Base-by-base conservation (phyloP, 768 basidiomycete genomes). In the Thelephora ganbajun region DNA sequence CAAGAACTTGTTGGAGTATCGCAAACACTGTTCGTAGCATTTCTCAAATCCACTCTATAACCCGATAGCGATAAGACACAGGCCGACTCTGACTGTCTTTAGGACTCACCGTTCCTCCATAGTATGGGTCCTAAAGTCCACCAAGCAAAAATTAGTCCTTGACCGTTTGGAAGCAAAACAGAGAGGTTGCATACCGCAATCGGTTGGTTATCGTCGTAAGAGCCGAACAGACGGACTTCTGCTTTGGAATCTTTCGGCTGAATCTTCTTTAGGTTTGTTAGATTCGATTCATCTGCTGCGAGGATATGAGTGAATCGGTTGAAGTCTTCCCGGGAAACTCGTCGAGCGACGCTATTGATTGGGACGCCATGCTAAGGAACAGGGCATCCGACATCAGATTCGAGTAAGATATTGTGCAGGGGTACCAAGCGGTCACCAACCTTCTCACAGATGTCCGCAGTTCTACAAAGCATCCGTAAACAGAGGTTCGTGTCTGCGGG, bases 271-370 rank as follows among this genome's bases (percentile, higher is more conserved):
- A 91, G 67, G 50, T 76, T 68, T 33, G 71, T 71, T 52, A 86
- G 69, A 63, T 93, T 93, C 57, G 68, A 77, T 49, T 73, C 72
- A 58, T 94, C 92, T 36, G 90, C 77, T 6, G 90, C 87, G 11
- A 97, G 70, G 55, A 97, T 90, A 56, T 92, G 80, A 46, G 85
- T 80, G 62, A 89, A 94, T 13, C 61, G 60, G 14, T 62, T 68
- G 59, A 89, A 94, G 63, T 96, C 92, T 1, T 69, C 68, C 19
- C 63, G 61, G 9, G 58, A 46, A 20, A 88, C 71, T 60, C 80
- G 76, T n/a, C 84, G 77, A 7, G 83, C 84, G 16, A 62, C 60
- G 55, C 83, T 79, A 22, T 72, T 60, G 49, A 93, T 87, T 1
- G 83, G 79, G 19, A 93, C 72, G 1, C 71, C 62, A 62, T 84